phyloP scores from a whole-genome alignment of 1,139 yeast species.

The Yamadazyma atlantica region DNA sequence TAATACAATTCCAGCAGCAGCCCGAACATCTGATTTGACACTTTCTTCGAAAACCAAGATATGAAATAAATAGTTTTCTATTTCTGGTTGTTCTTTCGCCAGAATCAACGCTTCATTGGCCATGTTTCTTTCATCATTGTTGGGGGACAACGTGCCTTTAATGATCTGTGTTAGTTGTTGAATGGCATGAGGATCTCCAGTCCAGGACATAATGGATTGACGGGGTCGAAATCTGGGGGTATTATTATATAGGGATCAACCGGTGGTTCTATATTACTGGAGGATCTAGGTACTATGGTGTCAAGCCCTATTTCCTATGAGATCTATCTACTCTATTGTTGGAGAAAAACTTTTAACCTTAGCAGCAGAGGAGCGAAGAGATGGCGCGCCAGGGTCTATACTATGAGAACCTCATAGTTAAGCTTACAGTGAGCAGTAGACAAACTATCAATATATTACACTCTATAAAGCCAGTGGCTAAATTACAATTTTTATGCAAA shows the following conservation, averaged over 20 bases:
- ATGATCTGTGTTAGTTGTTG: slow-evolving; percentile 64
- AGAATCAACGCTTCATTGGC: slow-evolving; percentile 65
- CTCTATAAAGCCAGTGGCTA: background rate
- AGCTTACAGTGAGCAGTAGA: no score
- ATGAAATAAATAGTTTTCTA: slow-evolving; percentile 74
- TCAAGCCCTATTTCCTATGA: no score
- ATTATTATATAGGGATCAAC: no score
- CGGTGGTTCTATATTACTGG: no score
- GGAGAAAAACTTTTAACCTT: background rate
- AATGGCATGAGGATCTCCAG: slow-evolving; percentile 60
- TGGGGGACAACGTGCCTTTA: slow-evolving; percentile 63
- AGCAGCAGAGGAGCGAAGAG: background rate
- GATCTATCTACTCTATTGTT: background rate
- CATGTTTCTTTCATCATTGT: slow-evolving; percentile 54
- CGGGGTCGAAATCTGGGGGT: no score
- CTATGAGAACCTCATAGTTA: no score
- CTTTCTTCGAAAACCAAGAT: slow-evolving; percentile 56
- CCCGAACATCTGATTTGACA: slow-evolving; percentile 61
- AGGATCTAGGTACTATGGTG: no score
- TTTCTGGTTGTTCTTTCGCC: slow-evolving; percentile 70
- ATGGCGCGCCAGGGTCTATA: no score
- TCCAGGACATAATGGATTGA: slow-evolving; percentile 50
- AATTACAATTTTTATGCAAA: background rate
- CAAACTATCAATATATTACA: slow-evolving; percentile 1
- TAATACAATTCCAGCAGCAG: slow-evolving; percentile 84